Conservation (phyloP, 495 filamentous ascomycete species). For the Rusavskia elegans region DNA sequence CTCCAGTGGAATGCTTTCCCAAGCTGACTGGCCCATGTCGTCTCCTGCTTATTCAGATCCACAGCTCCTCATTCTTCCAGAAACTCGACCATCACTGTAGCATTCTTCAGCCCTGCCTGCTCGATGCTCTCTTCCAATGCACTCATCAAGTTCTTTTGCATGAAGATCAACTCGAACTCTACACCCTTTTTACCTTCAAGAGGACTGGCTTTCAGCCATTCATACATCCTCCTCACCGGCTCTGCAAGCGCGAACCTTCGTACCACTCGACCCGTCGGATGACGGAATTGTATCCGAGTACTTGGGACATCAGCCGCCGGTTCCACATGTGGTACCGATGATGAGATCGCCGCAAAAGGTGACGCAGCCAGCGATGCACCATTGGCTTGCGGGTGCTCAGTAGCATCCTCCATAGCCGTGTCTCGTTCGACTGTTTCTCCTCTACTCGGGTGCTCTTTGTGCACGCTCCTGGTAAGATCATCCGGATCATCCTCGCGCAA, state of each 20-base stretch:
- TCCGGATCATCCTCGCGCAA: conserved; percentile 55
- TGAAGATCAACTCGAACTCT: conserved; percentile 69
- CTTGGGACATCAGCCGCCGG: conserved; percentile 50
- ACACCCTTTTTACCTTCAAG: conserved; percentile 59
- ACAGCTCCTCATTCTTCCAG: not conserved
- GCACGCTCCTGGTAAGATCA: conserved; percentile 52
- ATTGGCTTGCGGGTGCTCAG: conserved; percentile 6
- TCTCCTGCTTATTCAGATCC: too few relatives aligned
- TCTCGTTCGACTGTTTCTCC: conserved; percentile 24
- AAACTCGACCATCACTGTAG: conserved; percentile 85
- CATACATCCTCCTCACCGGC: conserved; percentile 67
- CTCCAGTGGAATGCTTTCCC: too few relatives aligned
- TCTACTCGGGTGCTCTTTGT: conserved; percentile 31
- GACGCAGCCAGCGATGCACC: conserved; percentile 17
- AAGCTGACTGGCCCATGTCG: not conserved
- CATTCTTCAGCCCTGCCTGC: conserved; percentile 77
- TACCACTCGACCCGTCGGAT: conserved; percentile 65
- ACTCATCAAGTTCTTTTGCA: conserved; percentile 71
- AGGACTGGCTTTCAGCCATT: conserved; percentile 84
- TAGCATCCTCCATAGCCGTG: conserved; percentile 9
- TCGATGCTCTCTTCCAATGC: conserved; percentile 53
- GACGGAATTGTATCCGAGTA: conserved; percentile 79
- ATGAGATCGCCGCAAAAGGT: conserved; percentile 51
- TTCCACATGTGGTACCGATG: conserved; percentile 57
- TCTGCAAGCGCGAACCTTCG: conserved; percentile 71